Evolutionary conservation across 2,329 filamentous ascomycete genomes (phyloP), one percentile per base, ranked within the genome.

Genomic region (Herpomyces periplanetae): DNA sequence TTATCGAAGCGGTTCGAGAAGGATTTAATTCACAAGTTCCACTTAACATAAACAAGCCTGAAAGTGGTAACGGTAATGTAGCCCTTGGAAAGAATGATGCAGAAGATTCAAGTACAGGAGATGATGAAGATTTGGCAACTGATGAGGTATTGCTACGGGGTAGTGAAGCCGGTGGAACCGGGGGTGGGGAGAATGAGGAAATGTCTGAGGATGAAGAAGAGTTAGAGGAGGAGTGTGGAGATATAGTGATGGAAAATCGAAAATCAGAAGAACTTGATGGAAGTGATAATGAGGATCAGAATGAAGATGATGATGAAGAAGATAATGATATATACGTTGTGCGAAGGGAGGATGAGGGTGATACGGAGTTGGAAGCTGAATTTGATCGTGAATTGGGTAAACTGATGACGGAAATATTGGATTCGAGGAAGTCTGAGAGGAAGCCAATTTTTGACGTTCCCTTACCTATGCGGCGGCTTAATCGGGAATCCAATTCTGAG

Each of bases 301-400:
- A 45, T 19, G 55, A 60, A 18, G 49, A 43, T 2, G 54, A 59
- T 13, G 47, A 46, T 9, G 51, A 45, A 41, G 48, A 51, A 26
- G 71, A 88, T 26, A 73, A 91, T 34, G 57, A 65, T 10, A 85
- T 91, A 28, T 53, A 88, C 16, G 75, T 96, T 18, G 84, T 69
- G 17, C 59, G 73, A 24, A 62, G 75, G 31, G 66, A 87, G 35
- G 69, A 88, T 34, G 55, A 75, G 29, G 51, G 73, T 22, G 73
- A 96, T 27, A 73, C 75, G 0, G 73, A 88, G 40, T 69, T 63
- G 15, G 80, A 96, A 32, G 80, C 75, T 4, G 80, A 96, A 16
- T 96, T 96, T 34, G 84, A 96, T 34, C 66, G 75, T 30, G 80
- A 91, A 39, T 80, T 87, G 36, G 73, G 80, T 14, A 88, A 85